phyloP scores from a whole-genome alignment of 352 stramenopile species.

The Globisporangium spiculum region DNA sequence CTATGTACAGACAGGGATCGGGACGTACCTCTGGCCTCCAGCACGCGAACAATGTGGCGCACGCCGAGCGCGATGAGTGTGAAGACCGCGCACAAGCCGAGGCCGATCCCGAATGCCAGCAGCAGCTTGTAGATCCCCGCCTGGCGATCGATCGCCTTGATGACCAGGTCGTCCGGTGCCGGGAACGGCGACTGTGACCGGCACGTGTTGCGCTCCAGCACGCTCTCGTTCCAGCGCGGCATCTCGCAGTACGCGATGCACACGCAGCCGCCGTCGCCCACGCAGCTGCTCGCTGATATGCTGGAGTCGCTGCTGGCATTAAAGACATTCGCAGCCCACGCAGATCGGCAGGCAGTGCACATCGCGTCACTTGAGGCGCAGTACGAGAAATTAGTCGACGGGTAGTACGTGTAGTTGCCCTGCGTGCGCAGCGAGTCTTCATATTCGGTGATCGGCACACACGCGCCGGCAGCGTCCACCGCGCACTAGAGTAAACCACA shows the following conservation, averaged over 20 bases:
- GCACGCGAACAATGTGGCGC: conserved; percentile 1
- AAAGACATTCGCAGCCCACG: conserved; percentile 18
- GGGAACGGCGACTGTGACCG: not conserved
- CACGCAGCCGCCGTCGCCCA: conserved; percentile 36
- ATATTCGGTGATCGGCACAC: conserved; percentile 30
- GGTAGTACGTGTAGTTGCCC: conserved; percentile 37
- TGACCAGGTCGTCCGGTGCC: not conserved
- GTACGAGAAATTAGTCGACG: conserved; percentile 31
- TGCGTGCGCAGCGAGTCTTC: conserved; percentile 19
- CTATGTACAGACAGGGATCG: no score
- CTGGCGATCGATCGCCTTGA: not conserved
- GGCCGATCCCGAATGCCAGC: conserved; percentile 6
- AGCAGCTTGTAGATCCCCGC: conserved; percentile 8
- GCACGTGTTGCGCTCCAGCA: conserved; percentile 15
- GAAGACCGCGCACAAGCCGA: conserved; percentile 11
- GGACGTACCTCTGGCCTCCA: conserved; percentile 9
- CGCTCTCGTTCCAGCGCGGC: conserved; percentile 19
- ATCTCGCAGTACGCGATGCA: conserved; percentile 37
- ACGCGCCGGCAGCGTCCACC: conserved; percentile 31
- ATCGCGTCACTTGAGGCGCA: conserved; percentile 28
- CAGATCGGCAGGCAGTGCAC: conserved; percentile 22
- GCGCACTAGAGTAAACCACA: conserved; percentile 17
- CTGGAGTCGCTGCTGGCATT: conserved; percentile 16
- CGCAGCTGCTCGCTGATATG: conserved; percentile 25
- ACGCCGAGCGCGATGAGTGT: conserved; percentile 3